Percentiles rank a stretch among this genome's conserved stretches.
These are phyloP conservation scores for Aspergillus avenaceus DNA, from an alignment of 495 filamentous ascomycete species.

Conservation along the genomic window DNA sequence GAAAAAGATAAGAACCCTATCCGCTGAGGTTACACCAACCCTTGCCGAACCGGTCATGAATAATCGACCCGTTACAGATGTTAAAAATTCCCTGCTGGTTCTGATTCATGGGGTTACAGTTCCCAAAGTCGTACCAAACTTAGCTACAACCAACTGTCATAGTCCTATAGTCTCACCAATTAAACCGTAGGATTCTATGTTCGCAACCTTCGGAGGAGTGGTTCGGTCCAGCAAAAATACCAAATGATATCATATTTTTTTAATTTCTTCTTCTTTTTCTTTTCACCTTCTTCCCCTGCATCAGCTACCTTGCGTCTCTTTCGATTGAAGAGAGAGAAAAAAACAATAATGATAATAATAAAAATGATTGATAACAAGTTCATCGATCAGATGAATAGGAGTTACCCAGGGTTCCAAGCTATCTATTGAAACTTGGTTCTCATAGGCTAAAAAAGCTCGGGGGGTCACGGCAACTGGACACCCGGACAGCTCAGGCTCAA, in stretches of 20 bases:
- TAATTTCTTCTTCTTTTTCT: too few relatives aligned
- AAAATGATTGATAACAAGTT: conserved; percentile 5
- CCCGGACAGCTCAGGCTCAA: too few relatives aligned
- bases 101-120: not conserved
- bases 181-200: not conserved
- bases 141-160: too few relatives aligned
- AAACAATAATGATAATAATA: too few relatives aligned
- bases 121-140: not conserved
- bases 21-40: not conserved
- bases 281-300: conserved; percentile 17
- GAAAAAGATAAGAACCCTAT: not conserved
- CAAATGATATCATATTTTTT: not conserved
- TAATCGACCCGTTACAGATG: not conserved
- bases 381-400: not conserved
- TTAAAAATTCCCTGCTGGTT: not conserved
- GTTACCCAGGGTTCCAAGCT: too few relatives aligned
- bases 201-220: not conserved
- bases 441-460: too few relatives aligned
- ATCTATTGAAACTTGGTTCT: too few relatives aligned
- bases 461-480: too few relatives aligned
- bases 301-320: conserved; percentile 11
- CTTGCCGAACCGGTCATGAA: not conserved
- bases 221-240: not conserved
- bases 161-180: too few relatives aligned
- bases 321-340: too few relatives aligned